Base-by-base conservation (phyloP, 148 eudicot species). In the Rhododendron mucronatum region DNA sequence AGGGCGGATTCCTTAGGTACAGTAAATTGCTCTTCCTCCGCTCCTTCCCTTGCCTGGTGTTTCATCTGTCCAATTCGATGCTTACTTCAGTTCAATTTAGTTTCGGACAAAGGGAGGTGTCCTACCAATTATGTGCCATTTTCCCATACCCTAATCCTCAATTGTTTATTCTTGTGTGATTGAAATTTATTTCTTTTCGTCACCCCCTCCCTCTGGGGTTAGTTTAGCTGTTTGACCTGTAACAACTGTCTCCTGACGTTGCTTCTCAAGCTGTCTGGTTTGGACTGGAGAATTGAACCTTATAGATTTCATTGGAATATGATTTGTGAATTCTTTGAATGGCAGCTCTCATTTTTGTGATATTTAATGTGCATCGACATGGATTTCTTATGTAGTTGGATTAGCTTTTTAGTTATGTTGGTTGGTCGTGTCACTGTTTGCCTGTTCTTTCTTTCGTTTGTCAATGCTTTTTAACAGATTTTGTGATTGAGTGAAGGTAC, bases 141-240 rank as follows among this genome's bases (percentile, higher is more conserved):
- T 76, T 79, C 85, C 84, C 83, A 28, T 69, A 41, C 82, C 85
- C 88, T 83, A 81, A 85, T 89, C 90, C 84, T 89, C 90, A 86
- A 90, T 92, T 92, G 92, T 88, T 78, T 41, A 39, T 41, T 78
- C 33, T 47, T 23, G 88, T 89, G 90, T 88, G 77, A 90, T 88
- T 82, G 81, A 71, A 83, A 82, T 83, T 86, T 80, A 61, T 86
- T 82, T 59, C 69, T 76, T 83, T 86, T 83, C 23, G 33, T 79
- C 84, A 41, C 80, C 81, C 89, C 61, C 71, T 59, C 53, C 78
- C 14, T 20, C 44, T 44, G 18, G 78, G 77, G 65, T 67, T 76
- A 23, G 55, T 23, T 45, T 53, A 30, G 39, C 30, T 82, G 35
- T 74, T 71, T 82, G 81, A 69, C 57, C 35, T 80, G 78, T 65